Conservation (phyloP, 352 stramenopile genomes). For the Phytophthora fragariaefolia region DNA sequence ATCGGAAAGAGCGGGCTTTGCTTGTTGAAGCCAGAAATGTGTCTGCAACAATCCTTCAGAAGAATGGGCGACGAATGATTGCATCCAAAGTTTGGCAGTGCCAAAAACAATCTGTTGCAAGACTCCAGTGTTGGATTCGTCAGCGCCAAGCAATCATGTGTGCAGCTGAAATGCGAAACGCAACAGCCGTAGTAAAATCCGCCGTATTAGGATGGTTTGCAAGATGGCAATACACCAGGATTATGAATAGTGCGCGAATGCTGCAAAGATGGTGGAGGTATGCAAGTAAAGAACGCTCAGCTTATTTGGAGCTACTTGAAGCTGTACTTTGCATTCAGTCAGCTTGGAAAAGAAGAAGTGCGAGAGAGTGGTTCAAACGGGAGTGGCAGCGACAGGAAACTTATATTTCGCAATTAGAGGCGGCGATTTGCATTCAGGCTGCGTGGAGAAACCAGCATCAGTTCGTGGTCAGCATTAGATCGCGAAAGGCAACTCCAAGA, state of each 20-base stretch:
- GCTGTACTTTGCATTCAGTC: conserved; percentile 58
- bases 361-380: conserved; percentile 20
- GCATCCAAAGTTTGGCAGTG: conserved; percentile 4
- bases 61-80: conserved; percentile 45
- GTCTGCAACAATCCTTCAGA: conserved; percentile 60
- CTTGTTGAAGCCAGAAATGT: conserved; percentile 42
- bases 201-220: conserved; percentile 33
- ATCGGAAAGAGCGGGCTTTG: conserved; percentile 45
- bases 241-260: conserved; percentile 1
- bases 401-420: conserved; percentile 41
- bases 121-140: conserved; percentile 55
- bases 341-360: conserved; percentile 39
- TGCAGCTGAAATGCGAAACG: conserved; percentile 14
- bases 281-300: conserved; percentile 18
- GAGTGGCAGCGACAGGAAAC: conserved; percentile 27
- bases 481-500: not conserved
- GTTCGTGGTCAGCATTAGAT: not conserved
- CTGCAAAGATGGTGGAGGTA: conserved; percentile 66
- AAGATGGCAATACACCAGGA: conserved; percentile 24
- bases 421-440: conserved; percentile 55
- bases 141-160: conserved; percentile 18
- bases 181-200: conserved; percentile 14
- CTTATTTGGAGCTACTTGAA: conserved; percentile 37
- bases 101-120: conserved; percentile 19
- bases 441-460: conserved; percentile 43